These are phyloP conservation scores for Nakaseomyces bracarensis DNA, from an alignment of 1,139 yeast genomes.

Conservation along the genomic window DNA sequence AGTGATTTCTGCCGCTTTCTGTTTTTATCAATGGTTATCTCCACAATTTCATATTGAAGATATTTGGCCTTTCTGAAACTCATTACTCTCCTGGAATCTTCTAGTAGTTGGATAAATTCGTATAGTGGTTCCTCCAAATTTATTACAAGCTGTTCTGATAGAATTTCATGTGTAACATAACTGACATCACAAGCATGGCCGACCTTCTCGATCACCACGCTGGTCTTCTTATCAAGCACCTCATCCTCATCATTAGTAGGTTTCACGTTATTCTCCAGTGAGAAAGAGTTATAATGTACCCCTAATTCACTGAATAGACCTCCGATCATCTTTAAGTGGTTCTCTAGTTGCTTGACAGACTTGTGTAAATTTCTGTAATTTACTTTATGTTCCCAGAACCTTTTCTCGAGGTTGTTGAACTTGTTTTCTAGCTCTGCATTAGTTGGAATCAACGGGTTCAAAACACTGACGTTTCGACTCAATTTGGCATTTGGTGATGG, in stretches of 20 bases:
- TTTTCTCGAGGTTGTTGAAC: constrained; percentile 47
- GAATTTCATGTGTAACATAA: constrained; percentile 61
- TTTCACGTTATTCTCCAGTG: constrained; percentile 48
- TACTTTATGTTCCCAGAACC: constrained; percentile 50
- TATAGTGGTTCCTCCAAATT: constrained; percentile 75
- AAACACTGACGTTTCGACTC: not conserved
- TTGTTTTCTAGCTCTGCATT: constrained; percentile 30
- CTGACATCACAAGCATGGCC: constrained; percentile 83
- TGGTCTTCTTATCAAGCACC: constrained; percentile 20
- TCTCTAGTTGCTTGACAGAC: constrained; percentile 50
- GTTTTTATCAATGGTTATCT: constrained; percentile 32
- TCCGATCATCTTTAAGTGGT: constrained; percentile 32
- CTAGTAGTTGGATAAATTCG: constrained; percentile 73
- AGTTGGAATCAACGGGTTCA: constrained; percentile 3
- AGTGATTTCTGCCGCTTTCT: constrained; percentile 23
- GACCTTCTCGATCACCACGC: constrained; percentile 51
- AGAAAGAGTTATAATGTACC: constrained; percentile 59
- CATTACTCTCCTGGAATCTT: constrained; percentile 58
- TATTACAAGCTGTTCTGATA: constrained; percentile 58
- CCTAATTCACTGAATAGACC: constrained; percentile 40
- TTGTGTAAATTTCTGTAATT: constrained; percentile 50
- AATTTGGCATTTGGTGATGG: constrained; percentile 38
- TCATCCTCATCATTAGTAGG: constrained; percentile 12
- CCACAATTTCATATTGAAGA: constrained; percentile 52
- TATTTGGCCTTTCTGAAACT: constrained; percentile 64